Percentiles rank a stretch among this genome's conserved stretches.
These are phyloP conservation scores for Populus hybrid DNA, from an alignment of 441 rosid genomes.

Conservation along the genomic window DNA sequence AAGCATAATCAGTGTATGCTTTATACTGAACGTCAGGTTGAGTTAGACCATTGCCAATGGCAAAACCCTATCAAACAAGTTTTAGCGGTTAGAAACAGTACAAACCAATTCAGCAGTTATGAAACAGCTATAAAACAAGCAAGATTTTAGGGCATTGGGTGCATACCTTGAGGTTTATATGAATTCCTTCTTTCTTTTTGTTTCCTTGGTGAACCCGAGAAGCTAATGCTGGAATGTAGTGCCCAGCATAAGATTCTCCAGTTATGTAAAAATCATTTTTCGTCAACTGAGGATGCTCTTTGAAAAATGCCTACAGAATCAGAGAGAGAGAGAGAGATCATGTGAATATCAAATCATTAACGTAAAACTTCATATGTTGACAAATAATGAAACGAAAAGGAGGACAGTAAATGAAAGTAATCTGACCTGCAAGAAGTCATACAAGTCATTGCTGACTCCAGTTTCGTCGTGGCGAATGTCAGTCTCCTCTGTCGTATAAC, in stretches of 20 bases:
- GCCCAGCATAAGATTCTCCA: constrained; percentile 94
- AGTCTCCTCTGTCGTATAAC: constrained; percentile 40
- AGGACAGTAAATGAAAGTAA: constrained; percentile 27
- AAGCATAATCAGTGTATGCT: constrained; percentile 71
- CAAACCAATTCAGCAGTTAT: not conserved
- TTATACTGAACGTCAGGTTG: constrained; percentile 64
- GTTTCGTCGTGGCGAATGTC: constrained; percentile 63
- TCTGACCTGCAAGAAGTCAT: not conserved
- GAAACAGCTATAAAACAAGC: not conserved
- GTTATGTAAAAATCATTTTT: constrained; percentile 74
- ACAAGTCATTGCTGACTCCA: constrained; percentile 73
- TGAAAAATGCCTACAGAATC: constrained; percentile 61
- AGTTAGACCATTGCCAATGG: constrained; percentile 80
- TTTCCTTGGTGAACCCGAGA: constrained; percentile 62
- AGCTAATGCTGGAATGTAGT: constrained; percentile 82
- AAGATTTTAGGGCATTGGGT: not conserved
- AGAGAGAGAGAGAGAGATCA: not conserved
- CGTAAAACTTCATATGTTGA: not conserved
- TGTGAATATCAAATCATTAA: not conserved
- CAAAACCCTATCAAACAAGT: constrained; percentile 34
- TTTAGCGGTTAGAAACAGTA: too few species aligned
- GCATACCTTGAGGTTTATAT: constrained; percentile 69
- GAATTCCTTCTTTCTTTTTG: constrained; percentile 69
- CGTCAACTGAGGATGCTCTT: constrained; percentile 50
- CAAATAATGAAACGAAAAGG: constrained; percentile 21